Evolutionary conservation across 2,329 filamentous ascomycete species (phyloP), one percentile per base, ranked within the genome.

Genomic region (Sclerotiophoma versabilis): DNA sequence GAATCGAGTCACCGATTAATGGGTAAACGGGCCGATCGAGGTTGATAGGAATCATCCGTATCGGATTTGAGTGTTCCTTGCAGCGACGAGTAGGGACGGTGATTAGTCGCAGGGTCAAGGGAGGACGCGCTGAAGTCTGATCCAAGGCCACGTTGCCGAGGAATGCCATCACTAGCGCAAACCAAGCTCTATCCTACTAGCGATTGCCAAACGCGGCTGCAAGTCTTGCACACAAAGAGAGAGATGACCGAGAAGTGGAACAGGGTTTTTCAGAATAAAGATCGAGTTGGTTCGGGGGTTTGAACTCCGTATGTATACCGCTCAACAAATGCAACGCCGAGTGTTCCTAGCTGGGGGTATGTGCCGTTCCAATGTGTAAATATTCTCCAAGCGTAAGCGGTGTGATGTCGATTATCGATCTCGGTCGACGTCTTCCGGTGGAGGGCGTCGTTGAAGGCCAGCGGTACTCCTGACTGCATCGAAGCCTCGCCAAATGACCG

Each of bases 401-500:
- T 17, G 47, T 49, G 10, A 5, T 26, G 15, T n/a, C 25, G 17
- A 41, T 65, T 44, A 75, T 37, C 73, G 66, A 55, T 75, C 68
- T 29, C 73, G 55, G 49, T 75, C 73, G 14, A 73, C 57, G 9
- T 72, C 71, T 43, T 69, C 71, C 14, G 64, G 62, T 37, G 66
- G 68, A 15, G 58, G 49, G 25, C 70, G 65, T 42, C 69, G 54
- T 38, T 71, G 67, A 5, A 74, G 50, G 23, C 71, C 68, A 25
- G 69, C 61, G 3, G 64, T 65, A 32, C 55, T 64, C 29, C 72
- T 64, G 7, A 74, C 65, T 8, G 67, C 70, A 26, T 72, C 71
- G 1, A 75, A 59, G 20, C 73, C 71, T 19, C 72, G 59, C 72
- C 72, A 74, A 14, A 75, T 73, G 4, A 71, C 67, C 1, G 71